Conservation (phyloP, 2,329 filamentous ascomycete species). For the Xylariaceae sp. region DNA sequence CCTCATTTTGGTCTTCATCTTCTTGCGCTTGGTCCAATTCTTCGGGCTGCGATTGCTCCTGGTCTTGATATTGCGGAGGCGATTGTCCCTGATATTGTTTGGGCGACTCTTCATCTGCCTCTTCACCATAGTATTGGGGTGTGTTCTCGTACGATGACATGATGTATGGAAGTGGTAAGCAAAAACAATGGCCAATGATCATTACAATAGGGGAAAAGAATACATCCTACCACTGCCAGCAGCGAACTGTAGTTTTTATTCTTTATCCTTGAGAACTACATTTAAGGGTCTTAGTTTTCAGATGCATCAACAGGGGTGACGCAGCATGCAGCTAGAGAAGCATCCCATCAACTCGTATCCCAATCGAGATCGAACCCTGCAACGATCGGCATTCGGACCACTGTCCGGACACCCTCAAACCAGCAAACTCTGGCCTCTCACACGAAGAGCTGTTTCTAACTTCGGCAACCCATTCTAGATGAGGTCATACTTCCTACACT, state of each 20-base stretch:
- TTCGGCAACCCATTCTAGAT: slow-evolving; percentile 2
- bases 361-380: slow-evolving; percentile 17
- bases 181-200: slow-evolving; percentile 12
- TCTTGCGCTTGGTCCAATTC: slow-evolving; percentile 4
- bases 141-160: slow-evolving; percentile 26
- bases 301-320: slow-evolving; percentile 20
- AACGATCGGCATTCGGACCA: slow-evolving; percentile 8
- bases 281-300: slow-evolving; percentile 13
- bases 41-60: slow-evolving; percentile 5
- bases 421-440: neutral
- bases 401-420: slow-evolving; percentile 12
- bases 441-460: neutral
- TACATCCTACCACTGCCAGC: neutral
- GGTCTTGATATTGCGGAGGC: slow-evolving; percentile 17
- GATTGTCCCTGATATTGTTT: slow-evolving; percentile 15
- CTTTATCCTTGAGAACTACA: slow-evolving; percentile 1
- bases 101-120: slow-evolving; percentile 14
- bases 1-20: neutral
- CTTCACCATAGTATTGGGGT: slow-evolving; percentile 14
- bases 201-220: neutral
- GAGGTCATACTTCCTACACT: slow-evolving; percentile 14
- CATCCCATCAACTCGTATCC: slow-evolving; percentile 15
- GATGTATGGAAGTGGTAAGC: neutral
- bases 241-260: slow-evolving; percentile 29
- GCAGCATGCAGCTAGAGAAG: slow-evolving; percentile 13